These are phyloP conservation scores for Berkeleyomyces rouxiae DNA, from an alignment of 2,329 filamentous ascomycete species.

Conservation along the genomic window DNA sequence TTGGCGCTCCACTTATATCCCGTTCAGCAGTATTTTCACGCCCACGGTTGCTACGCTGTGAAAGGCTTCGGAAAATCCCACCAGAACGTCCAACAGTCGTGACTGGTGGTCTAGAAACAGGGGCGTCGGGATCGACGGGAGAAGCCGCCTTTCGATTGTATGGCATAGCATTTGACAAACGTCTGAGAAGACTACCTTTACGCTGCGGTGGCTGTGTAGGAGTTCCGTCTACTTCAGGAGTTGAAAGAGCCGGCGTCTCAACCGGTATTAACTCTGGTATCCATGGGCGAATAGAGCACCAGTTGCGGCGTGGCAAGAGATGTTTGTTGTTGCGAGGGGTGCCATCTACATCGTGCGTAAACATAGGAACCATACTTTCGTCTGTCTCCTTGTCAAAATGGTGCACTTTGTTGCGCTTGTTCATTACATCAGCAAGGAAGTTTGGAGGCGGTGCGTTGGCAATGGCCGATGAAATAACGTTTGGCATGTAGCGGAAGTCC, in stretches of 20 bases:
- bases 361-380: constrained; percentile 91
- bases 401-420: constrained; percentile 75
- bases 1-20: neutral
- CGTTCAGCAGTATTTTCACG: neutral
- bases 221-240: constrained; percentile 24
- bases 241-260: constrained; percentile 39
- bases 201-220: constrained; percentile 24
- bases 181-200: constrained; percentile 22
- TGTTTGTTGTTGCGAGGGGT: constrained; percentile 82
- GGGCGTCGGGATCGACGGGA: constrained; percentile 16
- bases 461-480: constrained; percentile 85
- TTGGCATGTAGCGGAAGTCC: constrained; percentile 94
- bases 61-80: constrained; percentile 22
- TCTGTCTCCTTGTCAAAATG: constrained; percentile 64
- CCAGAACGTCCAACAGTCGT: constrained; percentile 22
- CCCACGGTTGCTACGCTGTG: constrained; percentile 20
- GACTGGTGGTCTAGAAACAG: constrained; percentile 29
- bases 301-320: constrained; percentile 78
- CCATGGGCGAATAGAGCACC: constrained; percentile 84
- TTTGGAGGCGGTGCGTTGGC: constrained; percentile 82
- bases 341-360: constrained; percentile 74
- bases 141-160: constrained; percentile 11
- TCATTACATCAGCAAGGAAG: constrained; percentile 76
- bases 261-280: constrained; percentile 60
- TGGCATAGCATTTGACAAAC: constrained; percentile 25